phyloP scores from a whole-genome alignment of 1,139 yeast species.

The Geotrichum candidum region DNA sequence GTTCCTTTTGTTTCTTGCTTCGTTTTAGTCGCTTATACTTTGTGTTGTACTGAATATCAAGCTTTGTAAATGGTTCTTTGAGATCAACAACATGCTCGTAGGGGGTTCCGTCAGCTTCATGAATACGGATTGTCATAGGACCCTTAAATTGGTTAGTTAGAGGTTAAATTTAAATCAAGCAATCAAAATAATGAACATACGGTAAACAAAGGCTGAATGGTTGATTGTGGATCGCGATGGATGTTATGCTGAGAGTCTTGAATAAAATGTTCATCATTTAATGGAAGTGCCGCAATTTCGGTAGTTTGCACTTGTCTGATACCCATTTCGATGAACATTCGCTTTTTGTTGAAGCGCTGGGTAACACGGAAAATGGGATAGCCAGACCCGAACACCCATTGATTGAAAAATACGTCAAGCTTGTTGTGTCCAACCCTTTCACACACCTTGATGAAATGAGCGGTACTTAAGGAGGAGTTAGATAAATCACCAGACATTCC shows the following conservation, averaged over 20 bases:
- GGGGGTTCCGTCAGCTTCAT: conserved; percentile 99
- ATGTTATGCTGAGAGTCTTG: conserved; percentile 36
- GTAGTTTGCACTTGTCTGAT: conserved; percentile 82
- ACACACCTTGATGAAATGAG: conserved; percentile 84
- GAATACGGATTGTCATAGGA: conserved; percentile 94
- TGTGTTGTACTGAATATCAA: conserved; percentile 92
- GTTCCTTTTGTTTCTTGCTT: conserved; percentile 45
- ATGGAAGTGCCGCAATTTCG: conserved; percentile 41
- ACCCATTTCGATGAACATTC: conserved; percentile 91
- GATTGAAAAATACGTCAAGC: conserved; percentile 76
- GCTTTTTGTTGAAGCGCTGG: conserved; percentile 86
- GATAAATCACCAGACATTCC: conserved; percentile 92
- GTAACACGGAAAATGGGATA: conserved; percentile 84
- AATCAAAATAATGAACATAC: conserved; percentile 7
- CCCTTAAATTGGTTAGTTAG: conserved; percentile 40
- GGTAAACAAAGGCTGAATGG: conserved; percentile 46
- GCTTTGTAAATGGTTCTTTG: conserved; percentile 74
- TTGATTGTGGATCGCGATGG: conserved; percentile 25
- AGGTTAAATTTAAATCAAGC: too few species aligned
- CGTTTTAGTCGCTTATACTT: conserved; percentile 72
- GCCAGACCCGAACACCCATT: conserved; percentile 90
- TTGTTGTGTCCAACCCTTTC: conserved; percentile 89
- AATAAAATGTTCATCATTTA: conserved; percentile 39
- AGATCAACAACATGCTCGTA: conserved; percentile 94
- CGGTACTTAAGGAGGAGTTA: conserved; percentile 71